Base-by-base conservation (phyloP, 129 eudicot genomes). In the Escallonia rubra region DNA sequence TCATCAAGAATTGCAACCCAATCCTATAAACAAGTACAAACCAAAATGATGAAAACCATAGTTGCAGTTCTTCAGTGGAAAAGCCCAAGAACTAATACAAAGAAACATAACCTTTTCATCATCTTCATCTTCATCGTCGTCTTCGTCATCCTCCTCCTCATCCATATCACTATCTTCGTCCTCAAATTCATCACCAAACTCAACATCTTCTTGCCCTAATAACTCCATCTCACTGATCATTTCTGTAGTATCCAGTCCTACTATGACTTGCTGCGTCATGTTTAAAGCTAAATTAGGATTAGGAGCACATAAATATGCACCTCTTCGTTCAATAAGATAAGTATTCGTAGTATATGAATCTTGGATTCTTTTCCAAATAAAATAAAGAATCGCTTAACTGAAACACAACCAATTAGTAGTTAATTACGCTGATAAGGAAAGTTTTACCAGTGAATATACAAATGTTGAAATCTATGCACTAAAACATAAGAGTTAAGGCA, bases 171-270 rank as follows among this genome's bases (percentile, higher is more conserved):
- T 86, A 10, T 67, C 87, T n/a, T 79, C 86, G 3, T 56, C 75
- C 1, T 79, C 77, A 9, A 81, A 88, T 67, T 87, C 74, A 67
- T 87, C 90, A 67, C 72, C 95, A 72, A 83, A 80, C 68, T 80
- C 87, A 63, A 80, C 62, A 48, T 85, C 91, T 34, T 84, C 69
- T 74, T 69, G 85, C 61, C 83, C 85, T 69, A 87, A 68, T 61
- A 79, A 69, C 79, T 84, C 98, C 82, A 89, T 78, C 78, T 93
- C 96, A 72, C 84, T 78, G 16, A 89, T 59, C 86, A 93, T 80
- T 74, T 93, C 99, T 67, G 79, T 71, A 48, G 98, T 86, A 72
- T 93, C 96, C 74, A 93, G 69, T 57, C 98, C 95, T 80, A 93
- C 74, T 57, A 93, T 84, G 67, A 89, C 95, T 82, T 89, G 96